phyloP scores from a whole-genome alignment of 352 stramenopile genomes.

The Phytophthora citrophthora region DNA sequence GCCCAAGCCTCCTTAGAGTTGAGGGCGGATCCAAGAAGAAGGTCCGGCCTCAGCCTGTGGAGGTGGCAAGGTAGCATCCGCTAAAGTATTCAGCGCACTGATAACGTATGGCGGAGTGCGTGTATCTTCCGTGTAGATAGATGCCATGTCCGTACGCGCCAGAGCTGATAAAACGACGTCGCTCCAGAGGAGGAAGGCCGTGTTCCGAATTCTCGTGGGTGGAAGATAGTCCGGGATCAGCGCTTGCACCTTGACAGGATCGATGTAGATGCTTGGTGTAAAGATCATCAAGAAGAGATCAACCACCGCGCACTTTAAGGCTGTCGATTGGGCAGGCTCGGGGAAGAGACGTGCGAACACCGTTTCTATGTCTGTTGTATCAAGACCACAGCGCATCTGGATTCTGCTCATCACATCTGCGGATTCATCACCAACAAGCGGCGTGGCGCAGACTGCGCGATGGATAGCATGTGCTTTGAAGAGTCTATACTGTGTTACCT shows the following conservation, averaged over 20 bases:
- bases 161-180: neutral
- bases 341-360: neutral
- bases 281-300: neutral
- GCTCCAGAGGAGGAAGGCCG: neutral
- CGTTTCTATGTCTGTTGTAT: neutral
- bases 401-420: neutral
- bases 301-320: neutral
- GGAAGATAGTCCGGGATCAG: neutral
- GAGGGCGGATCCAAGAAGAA: slow-evolving; percentile 1
- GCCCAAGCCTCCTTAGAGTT: slow-evolving; percentile 9
- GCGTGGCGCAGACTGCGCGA: neutral
- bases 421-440: neutral
- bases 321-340: neutral
- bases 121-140: neutral
- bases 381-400: neutral
- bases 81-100: neutral
- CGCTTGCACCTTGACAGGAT: neutral
- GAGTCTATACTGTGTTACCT: neutral
- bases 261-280: neutral
- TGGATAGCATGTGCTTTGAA: neutral
- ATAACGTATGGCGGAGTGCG: neutral
- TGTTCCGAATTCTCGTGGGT: neutral
- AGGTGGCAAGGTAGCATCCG: neutral
- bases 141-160: neutral
- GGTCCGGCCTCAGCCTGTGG: neutral